phyloP scores from a whole-genome alignment of 768 basidiomycete genomes.

The Leccinum broughii region DNA sequence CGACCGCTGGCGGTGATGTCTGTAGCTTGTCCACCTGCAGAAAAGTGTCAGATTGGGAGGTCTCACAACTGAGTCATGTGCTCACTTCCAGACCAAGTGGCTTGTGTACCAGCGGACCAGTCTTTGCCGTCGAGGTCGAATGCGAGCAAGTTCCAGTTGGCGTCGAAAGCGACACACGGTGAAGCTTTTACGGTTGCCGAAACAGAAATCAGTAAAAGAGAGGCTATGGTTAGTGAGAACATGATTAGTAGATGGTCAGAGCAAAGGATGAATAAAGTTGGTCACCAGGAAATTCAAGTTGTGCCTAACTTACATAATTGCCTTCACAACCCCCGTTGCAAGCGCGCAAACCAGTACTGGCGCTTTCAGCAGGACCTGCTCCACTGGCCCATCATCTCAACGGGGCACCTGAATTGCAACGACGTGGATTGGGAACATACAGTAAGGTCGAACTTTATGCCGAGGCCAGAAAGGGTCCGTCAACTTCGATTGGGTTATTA shows the following conservation, averaged over 20 bases:
- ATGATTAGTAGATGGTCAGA: slow-evolving; percentile 23
- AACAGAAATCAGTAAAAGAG: slow-evolving; percentile 51
- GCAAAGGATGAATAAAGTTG: not conserved
- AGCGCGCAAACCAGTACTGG: too few relatives aligned
- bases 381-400: not conserved
- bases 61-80: slow-evolving; percentile 1
- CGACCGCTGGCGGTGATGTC: slow-evolving; percentile 75
- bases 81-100: slow-evolving; percentile 63
- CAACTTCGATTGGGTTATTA: not conserved
- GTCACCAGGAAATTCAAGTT: not conserved
- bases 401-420: not conserved
- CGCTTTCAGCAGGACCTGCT: not conserved
- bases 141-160: slow-evolving; percentile 78
- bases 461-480: too few relatives aligned
- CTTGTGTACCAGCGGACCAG: slow-evolving; percentile 73
- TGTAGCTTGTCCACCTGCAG: slow-evolving; percentile 40
- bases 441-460: not conserved
- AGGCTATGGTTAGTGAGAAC: slow-evolving; percentile 46
- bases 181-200: slow-evolving; percentile 37
- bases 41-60: slow-evolving; percentile 5
- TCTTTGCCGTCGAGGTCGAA: slow-evolving; percentile 86
- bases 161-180: slow-evolving; percentile 79
- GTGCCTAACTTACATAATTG: not conserved
- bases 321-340: not conserved
- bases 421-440: not conserved